Evolutionary conservation across 2,329 filamentous ascomycete species (phyloP).

Genomic region (Fusarium falciforme): DNA sequence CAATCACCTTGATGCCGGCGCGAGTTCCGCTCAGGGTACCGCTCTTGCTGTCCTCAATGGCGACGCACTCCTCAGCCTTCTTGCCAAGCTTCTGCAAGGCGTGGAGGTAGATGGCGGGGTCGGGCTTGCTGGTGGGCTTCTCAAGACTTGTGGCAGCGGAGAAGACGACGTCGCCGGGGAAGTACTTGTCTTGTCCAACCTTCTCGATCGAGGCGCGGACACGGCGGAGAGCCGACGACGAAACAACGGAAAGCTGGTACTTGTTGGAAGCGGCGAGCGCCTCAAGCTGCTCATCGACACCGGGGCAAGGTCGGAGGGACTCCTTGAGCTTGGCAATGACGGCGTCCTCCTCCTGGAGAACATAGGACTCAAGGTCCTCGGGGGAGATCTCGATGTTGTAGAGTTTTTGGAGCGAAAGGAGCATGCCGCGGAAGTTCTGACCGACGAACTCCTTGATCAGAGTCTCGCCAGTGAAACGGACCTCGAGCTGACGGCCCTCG

Average conservation of each 20-base stretch:
- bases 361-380: constrained; percentile 79
- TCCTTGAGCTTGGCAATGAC: constrained; percentile 84
- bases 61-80: constrained; percentile 77
- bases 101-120: constrained; percentile 87
- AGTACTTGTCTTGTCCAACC: constrained; percentile 83
- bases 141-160: constrained; percentile 83
- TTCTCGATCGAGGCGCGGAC: constrained; percentile 83
- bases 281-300: constrained; percentile 75
- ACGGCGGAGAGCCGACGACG: constrained; percentile 80
- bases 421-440: constrained; percentile 95
- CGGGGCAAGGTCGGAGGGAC: constrained; percentile 74
- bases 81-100: constrained; percentile 80
- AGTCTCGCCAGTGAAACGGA: constrained; percentile 80
- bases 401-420: constrained; percentile 78
- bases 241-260: constrained; percentile 84
- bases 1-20: constrained; percentile 83
- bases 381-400: constrained; percentile 77
- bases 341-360: constrained; percentile 81
- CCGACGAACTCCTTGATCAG: constrained; percentile 91
- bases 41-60: constrained; percentile 90
- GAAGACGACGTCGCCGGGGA: constrained; percentile 80
- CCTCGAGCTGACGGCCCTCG: constrained; percentile 68
- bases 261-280: constrained; percentile 69
- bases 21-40: constrained; percentile 79
- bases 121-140: constrained; percentile 88